phyloP scores from a whole-genome alignment of 2,329 filamentous ascomycete species.

The Colletotrichum theobromicola region DNA sequence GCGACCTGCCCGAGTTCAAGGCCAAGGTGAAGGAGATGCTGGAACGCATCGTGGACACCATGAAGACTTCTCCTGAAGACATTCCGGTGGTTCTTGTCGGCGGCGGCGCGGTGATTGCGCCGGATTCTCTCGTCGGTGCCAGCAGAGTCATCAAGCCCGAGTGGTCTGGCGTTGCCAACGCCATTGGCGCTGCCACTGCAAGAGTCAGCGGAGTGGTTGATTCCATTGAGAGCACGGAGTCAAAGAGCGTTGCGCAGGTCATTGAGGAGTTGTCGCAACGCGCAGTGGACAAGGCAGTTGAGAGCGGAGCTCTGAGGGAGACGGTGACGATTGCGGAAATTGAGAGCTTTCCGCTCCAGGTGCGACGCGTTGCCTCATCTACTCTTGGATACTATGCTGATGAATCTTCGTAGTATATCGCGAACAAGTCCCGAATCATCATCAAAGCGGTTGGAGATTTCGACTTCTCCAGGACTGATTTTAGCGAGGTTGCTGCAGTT shows the following conservation, averaged over 20 bases:
- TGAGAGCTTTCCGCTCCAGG: neutral
- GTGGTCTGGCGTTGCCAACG: constrained; percentile 66
- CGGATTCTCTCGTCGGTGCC: constrained; percentile 58
- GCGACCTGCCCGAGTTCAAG: neutral
- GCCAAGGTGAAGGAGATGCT: neutral
- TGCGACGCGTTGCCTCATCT: fast-evolving
- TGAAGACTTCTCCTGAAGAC: constrained; percentile 66
- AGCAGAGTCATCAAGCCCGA: constrained; percentile 60
- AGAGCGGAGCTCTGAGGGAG: neutral
- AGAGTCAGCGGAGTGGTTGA: constrained; percentile 61
- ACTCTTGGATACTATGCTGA: fast-evolving
- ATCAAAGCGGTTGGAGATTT: neutral
- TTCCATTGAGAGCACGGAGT: constrained; percentile 44
- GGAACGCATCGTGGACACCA: constrained; percentile 36
- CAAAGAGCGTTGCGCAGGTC: neutral
- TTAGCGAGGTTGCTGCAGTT: neutral
- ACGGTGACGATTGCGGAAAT: neutral
- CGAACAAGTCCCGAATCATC: neutral
- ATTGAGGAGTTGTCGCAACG: neutral
- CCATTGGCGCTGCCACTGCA: constrained; percentile 68
- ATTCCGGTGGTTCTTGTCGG: constrained; percentile 67
- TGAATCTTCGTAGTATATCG: neutral
- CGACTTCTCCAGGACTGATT: neutral
- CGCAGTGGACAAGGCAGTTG: neutral
- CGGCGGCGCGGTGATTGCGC: constrained; percentile 40